Conservation (phyloP, 441 rosid species). For the Erodium texanum region DNA sequence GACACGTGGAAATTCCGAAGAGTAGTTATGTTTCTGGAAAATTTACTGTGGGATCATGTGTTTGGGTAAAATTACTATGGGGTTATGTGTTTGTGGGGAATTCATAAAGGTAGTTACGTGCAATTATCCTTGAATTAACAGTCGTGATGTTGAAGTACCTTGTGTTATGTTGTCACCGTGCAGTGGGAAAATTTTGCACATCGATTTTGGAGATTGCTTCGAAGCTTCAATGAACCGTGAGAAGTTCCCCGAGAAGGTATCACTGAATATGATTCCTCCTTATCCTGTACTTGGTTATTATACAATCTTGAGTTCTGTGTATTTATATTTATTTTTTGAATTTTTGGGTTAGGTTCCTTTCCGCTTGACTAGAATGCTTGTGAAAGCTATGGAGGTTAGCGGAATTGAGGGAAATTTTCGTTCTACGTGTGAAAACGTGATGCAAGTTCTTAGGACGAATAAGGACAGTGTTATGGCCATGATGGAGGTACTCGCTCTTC, state of each 20-base stretch:
- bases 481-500: slow-evolving; percentile 69
- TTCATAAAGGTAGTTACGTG: too few relatives aligned
- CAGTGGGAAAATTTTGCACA: slow-evolving; percentile 98
- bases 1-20: too few relatives aligned
- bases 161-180: slow-evolving; percentile 8
- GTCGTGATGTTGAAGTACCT: slow-evolving; percentile 11
- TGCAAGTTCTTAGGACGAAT: slow-evolving; percentile 96
- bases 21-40: too few relatives aligned
- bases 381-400: slow-evolving; percentile 99
- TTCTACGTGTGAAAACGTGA: slow-evolving; percentile 96
- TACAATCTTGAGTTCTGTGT: neutral
- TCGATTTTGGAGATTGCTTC: slow-evolving; percentile 99
- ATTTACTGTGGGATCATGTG: too few relatives aligned
- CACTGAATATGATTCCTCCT: neutral
- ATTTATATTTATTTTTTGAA: slow-evolving; percentile 1
- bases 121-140: neutral
- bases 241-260: slow-evolving; percentile 96
- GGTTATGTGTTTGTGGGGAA: too few relatives aligned
- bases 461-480: slow-evolving; percentile 98
- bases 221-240: slow-evolving; percentile 99
- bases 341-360: slow-evolving; percentile 66
- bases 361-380: slow-evolving; percentile 99
- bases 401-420: slow-evolving; percentile 98
- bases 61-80: too few relatives aligned
- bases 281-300: neutral